Evolutionary conservation across 2,329 filamentous ascomycete genomes (phyloP).

Genomic region (Colletotrichum liaoningense): DNA sequence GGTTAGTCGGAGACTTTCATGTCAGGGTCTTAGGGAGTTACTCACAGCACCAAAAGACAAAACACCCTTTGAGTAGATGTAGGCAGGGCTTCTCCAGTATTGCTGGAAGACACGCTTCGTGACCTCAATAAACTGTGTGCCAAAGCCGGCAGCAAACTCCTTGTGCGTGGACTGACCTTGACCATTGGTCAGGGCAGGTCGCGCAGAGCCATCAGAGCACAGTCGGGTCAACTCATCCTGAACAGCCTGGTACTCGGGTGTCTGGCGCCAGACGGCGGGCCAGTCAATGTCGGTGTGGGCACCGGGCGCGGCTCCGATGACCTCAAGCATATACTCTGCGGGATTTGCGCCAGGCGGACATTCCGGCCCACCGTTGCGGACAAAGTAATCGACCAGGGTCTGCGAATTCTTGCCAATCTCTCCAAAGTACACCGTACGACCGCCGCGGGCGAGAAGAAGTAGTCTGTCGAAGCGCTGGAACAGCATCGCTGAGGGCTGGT

Average conservation of each 20-base stretch:
- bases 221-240: slow-evolving; percentile 35
- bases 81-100: slow-evolving; percentile 60
- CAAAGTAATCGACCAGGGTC: slow-evolving; percentile 63
- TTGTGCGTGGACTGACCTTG: slow-evolving; percentile 41
- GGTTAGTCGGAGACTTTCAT: neutral
- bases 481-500: slow-evolving; percentile 37
- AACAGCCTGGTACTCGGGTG: slow-evolving; percentile 49
- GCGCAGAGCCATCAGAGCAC: neutral
- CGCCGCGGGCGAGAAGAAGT: slow-evolving; percentile 30
- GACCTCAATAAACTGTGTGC: slow-evolving; percentile 47
- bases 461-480: slow-evolving; percentile 37
- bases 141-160: slow-evolving; percentile 46
- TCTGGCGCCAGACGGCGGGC: slow-evolving; percentile 56
- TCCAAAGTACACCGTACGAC: slow-evolving; percentile 64
- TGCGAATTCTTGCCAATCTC: slow-evolving; percentile 62
- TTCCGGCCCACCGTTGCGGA: slow-evolving; percentile 57
- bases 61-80: slow-evolving; percentile 68
- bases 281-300: slow-evolving; percentile 60
- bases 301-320: slow-evolving; percentile 50
- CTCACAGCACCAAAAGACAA: slow-evolving; percentile 38
- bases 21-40: too few species aligned
- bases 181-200: neutral
- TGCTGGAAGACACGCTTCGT: slow-evolving; percentile 49
- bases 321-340: slow-evolving; percentile 59
- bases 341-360: slow-evolving; percentile 63